Conservation (phyloP, 768 basidiomycete genomes). For the Coprinopsis sp. region DNA sequence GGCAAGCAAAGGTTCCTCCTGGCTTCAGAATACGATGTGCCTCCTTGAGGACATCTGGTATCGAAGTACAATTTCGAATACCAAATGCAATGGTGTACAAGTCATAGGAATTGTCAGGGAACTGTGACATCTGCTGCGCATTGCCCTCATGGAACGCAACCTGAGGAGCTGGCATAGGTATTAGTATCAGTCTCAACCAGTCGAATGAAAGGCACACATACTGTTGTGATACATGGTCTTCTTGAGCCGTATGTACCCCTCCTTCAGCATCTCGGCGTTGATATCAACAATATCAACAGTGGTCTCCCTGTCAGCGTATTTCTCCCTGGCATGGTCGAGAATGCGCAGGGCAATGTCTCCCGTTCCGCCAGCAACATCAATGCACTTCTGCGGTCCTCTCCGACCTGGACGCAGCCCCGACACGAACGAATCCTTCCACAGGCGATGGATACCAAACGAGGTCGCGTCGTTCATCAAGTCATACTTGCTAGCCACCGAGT, state of each 20-base stretch:
- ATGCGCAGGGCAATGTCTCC: slow-evolving; percentile 96
- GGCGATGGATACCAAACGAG: slow-evolving; percentile 89
- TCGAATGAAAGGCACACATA: slow-evolving; percentile 35
- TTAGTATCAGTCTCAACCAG: slow-evolving; percentile 4
- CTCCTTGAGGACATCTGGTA: slow-evolving; percentile 81
- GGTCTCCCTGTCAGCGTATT: slow-evolving; percentile 86
- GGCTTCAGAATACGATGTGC: slow-evolving; percentile 94
- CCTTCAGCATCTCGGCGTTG: slow-evolving; percentile 92
- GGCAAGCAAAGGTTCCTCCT: slow-evolving; percentile 90
- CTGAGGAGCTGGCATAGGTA: slow-evolving; percentile 65
- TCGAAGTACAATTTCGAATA: slow-evolving; percentile 93
- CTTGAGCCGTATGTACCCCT: slow-evolving; percentile 86
- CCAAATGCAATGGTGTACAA: slow-evolving; percentile 99
- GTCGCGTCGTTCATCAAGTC: slow-evolving; percentile 99
- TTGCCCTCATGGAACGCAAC: slow-evolving; percentile 91
- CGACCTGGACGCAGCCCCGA: slow-evolving; percentile 70
- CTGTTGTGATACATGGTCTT: slow-evolving; percentile 99
- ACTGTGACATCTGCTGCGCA: slow-evolving; percentile 77
- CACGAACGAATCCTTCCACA: slow-evolving; percentile 96
- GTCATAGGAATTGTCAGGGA: slow-evolving; percentile 83
- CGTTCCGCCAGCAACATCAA: slow-evolving; percentile 97
- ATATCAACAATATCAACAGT: slow-evolving; percentile 90
- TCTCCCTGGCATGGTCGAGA: slow-evolving; percentile 84
- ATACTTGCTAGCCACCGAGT: slow-evolving; percentile 92
- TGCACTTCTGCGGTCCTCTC: slow-evolving; percentile 70